phyloP scores from a whole-genome alignment of 257 asterid genomes.

The Capsicum pubescens region DNA sequence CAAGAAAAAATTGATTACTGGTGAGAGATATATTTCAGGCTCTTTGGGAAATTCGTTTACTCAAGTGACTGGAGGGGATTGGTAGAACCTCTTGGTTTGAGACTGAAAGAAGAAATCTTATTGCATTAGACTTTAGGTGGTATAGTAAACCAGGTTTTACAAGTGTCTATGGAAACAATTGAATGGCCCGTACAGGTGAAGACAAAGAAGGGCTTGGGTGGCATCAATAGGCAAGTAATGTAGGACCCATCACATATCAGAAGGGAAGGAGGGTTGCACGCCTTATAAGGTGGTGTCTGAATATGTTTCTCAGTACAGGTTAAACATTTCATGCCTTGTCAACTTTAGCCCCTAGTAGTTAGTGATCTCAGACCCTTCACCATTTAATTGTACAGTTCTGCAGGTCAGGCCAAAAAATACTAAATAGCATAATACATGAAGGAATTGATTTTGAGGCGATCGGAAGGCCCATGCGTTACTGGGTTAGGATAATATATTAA shows the following conservation, averaged over 20 bases:
- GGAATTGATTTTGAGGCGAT: not conserved
- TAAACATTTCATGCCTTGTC: not conserved
- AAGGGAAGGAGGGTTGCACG: constrained; percentile 9
- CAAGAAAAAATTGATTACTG: not conserved
- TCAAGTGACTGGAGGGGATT: constrained; percentile 21
- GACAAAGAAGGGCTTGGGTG: constrained; percentile 7
- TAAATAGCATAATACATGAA: not conserved
- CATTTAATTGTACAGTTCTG: constrained; percentile 8
- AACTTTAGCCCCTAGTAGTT: constrained; percentile 13
- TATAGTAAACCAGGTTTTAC: not conserved
- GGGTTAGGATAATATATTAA: not conserved
- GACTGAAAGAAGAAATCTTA: not conserved
- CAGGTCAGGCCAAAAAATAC: constrained; percentile 3
- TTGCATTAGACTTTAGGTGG: constrained; percentile 13
- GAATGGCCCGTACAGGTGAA: constrained; percentile 10
- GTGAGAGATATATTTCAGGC: not conserved
- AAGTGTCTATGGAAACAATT: not conserved
- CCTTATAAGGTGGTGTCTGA: not conserved
- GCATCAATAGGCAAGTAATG: not conserved
- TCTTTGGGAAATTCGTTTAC: not conserved
- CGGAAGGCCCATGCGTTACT: not conserved
- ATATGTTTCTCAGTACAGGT: not conserved
- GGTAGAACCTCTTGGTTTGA: constrained; percentile 21
- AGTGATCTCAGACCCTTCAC: constrained; percentile 8
- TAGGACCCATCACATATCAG: constrained; percentile 18